Base-by-base conservation (phyloP, 176 grass and related monocot species). In the Zizania latifolia region DNA sequence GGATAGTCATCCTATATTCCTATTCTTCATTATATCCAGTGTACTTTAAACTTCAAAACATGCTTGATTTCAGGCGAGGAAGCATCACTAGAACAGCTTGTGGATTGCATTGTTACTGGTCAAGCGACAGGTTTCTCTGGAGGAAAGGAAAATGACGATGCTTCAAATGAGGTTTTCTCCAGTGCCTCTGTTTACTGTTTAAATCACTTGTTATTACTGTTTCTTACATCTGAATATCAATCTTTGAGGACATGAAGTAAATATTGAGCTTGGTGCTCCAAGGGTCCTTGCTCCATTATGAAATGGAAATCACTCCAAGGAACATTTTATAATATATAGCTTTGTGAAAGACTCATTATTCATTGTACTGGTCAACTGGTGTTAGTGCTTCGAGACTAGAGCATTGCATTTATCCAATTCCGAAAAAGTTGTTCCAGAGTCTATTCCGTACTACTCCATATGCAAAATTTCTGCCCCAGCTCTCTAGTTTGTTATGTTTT, bases 71-170 rank as follows among this genome's bases (percentile, higher is more conserved):
- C 76, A 98, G 94, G 95, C 57, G 84, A 84, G 61, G 71, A 85
- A 75, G 77, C 91, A 41, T 50, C 78, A 40, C 60, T 98, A 44
- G 81, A 75, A 50, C 68, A 94, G 75, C 84, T 98, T 13, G 85
- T 88, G 37, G 89, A 98, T 26, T 87, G 34, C 69, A 98, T 98
- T 82, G 68, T 98, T 32, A 88, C 51, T 79, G 50, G 74, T 78
- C 85, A 87, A 61, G 70, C 29, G 78, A 68, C 39, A 85, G 83
- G 57, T 32, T 70, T 59, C 19, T 54, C 62, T 35, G 80, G 72
- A 77, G 74, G 31, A 53, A 77, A 45, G 32, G 71, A 85, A 73
- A 84, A 70, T 68, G 69, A 28, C 27, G 41, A 74, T 79, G 69
- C 75, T 74, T 83, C 81, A 69, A 62, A 74, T 59, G 86, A 88